Evolutionary conservation across 306 rosid genomes (phyloP).

Genomic region (Vachellia pachyceras): DNA sequence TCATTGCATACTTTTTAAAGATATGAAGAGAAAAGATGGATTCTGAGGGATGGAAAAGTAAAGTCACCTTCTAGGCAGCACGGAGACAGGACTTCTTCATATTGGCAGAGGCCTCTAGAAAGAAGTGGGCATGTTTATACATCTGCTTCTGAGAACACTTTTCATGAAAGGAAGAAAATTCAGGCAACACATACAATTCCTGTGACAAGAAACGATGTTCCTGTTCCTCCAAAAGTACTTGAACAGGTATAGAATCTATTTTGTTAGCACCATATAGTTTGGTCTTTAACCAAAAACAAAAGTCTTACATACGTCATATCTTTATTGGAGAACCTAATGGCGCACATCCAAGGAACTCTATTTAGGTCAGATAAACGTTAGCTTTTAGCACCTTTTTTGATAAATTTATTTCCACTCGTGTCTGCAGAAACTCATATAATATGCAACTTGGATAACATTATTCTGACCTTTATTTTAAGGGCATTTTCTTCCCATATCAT

Average conservation of each 20-base stretch:
- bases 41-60: slow-evolving; percentile 72
- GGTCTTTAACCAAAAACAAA: neutral
- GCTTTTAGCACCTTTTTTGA: slow-evolving; percentile 14
- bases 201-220: slow-evolving; percentile 57
- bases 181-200: slow-evolving; percentile 58
- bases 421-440: slow-evolving; percentile 22
- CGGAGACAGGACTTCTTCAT: slow-evolving; percentile 69
- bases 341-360: neutral
- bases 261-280: neutral
- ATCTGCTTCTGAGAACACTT: slow-evolving; percentile 58
- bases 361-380: neutral
- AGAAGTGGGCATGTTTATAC: slow-evolving; percentile 62
- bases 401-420: neutral
- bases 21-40: slow-evolving; percentile 98
- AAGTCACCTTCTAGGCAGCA: slow-evolving; percentile 66
- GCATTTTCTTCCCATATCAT: neutral
- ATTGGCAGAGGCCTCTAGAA: slow-evolving; percentile 80
- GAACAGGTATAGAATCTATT: slow-evolving; percentile 61
- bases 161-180: slow-evolving; percentile 68
- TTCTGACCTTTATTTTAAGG: neutral
- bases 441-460: slow-evolving; percentile 3
- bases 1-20: slow-evolving; percentile 49
- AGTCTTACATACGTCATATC: neutral
- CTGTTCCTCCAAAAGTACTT: slow-evolving; percentile 72
- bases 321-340: neutral